A percentile compares a stretch with the other conserved stretches of the same genome.
Evolutionary conservation across 148 eudicot species (phyloP).

Genomic region (Dysphania ambrosioides): DNA sequence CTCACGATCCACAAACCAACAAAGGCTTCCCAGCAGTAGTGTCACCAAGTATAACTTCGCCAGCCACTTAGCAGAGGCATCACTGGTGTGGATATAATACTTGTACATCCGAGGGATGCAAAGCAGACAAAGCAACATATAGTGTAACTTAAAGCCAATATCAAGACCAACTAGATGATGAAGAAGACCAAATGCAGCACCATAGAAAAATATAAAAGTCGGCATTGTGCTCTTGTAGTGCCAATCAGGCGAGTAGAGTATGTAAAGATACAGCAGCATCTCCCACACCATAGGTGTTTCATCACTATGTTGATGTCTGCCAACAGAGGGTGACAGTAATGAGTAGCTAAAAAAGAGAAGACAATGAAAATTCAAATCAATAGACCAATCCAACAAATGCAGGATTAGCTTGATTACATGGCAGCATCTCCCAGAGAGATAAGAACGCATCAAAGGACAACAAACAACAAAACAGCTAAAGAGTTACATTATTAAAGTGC

Average conservation of each 20-base stretch:
- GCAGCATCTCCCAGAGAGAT: neutral
- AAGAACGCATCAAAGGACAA: neutral
- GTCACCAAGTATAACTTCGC: conserved; percentile 63
- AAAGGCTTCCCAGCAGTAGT: conserved; percentile 50
- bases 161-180: conserved; percentile 66
- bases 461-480: neutral
- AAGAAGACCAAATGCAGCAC: conserved; percentile 64
- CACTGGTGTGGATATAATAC: conserved; percentile 66
- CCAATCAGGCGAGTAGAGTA: conserved; percentile 96
- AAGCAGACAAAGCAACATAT: conserved; percentile 72
- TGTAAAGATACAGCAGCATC: conserved; percentile 87
- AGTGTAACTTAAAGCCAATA: conserved; percentile 64
- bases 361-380: neutral
- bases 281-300: conserved; percentile 99
- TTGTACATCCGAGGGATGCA: conserved; percentile 98
- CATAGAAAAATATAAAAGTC: conserved; percentile 77
- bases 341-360: neutral
- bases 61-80: conserved; percentile 60
- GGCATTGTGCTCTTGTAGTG: conserved; percentile 96
- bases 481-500: neutral
- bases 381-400: neutral
- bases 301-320: conserved; percentile 88
- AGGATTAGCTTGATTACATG: neutral
- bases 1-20: conserved; percentile 72
- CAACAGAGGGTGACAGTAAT: conserved; percentile 12